Conservation (phyloP, 2,329 filamentous ascomycete species). For the Fusarium drepaniforme region DNA sequence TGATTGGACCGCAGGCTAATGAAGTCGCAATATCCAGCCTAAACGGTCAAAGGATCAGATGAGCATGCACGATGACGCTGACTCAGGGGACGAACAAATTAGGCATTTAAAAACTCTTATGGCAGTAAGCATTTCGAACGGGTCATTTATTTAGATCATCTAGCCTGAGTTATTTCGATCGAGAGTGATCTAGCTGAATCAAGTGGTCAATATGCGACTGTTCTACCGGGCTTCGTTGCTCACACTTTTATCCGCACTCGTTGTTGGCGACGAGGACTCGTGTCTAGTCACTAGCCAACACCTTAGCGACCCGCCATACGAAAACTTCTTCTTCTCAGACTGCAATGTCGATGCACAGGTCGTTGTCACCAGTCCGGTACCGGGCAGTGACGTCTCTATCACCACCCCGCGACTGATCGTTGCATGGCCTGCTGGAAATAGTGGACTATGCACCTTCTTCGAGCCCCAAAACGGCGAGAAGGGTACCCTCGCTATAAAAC, state of each 20-base stretch:
- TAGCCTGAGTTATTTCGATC: neutral
- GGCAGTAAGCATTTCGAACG: neutral
- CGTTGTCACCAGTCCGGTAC: constrained; percentile 69
- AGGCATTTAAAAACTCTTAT: neutral
- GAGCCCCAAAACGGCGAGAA: constrained; percentile 64
- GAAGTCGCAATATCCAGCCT: neutral
- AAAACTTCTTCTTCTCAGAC: constrained; percentile 76
- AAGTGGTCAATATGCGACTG: neutral
- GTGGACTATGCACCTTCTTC: constrained; percentile 69
- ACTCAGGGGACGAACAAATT: no score
- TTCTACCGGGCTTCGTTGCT: neutral
- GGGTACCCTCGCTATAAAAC: constrained; percentile 63
- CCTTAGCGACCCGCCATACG: constrained; percentile 68
- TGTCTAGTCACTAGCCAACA: constrained; percentile 25
- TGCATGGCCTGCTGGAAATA: constrained; percentile 76
- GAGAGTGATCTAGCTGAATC: neutral
- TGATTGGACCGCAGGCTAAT: neutral
- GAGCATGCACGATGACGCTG: neutral
- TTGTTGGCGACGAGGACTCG: neutral
- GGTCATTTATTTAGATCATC: neutral
- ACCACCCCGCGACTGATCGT: constrained; percentile 69
- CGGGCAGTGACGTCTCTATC: constrained; percentile 64
- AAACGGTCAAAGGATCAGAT: neutral
- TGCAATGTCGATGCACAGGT: constrained; percentile 71
- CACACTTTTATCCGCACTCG: neutral